phyloP scores from a whole-genome alignment of 805 yeast species.

The Blastobotrys parvus region DNA sequence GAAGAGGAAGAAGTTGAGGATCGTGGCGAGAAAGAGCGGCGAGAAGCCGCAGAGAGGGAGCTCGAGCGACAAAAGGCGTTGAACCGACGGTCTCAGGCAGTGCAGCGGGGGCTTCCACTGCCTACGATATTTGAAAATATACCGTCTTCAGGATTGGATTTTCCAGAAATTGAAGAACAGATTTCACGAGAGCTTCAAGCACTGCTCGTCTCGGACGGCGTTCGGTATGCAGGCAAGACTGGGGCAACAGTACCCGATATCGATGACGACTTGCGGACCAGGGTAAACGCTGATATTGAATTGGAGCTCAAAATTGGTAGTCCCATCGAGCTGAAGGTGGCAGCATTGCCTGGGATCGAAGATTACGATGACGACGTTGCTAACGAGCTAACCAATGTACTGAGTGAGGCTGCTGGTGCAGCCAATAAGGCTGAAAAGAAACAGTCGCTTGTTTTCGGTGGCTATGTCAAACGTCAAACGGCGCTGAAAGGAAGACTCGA shows the following conservation, averaged over 20 bases:
- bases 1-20: constrained; percentile 17
- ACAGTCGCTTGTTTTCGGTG: constrained; percentile 25
- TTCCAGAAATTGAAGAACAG: constrained; percentile 11
- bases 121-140: constrained; percentile 8
- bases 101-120: constrained; percentile 36
- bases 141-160: not conserved
- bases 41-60: constrained; percentile 15
- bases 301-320: constrained; percentile 4
- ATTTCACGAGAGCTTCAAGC: constrained; percentile 14
- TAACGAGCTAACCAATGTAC: not conserved
- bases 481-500: constrained; percentile 15
- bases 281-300: constrained; percentile 12
- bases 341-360: not conserved
- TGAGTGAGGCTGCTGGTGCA: constrained; percentile 15
- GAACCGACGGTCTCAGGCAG: constrained; percentile 38
- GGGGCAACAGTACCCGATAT: constrained; percentile 14
- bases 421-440: constrained; percentile 28
- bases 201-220: constrained; percentile 23
- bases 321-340: not conserved
- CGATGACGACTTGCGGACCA: constrained; percentile 13
- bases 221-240: constrained; percentile 14
- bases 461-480: constrained; percentile 27
- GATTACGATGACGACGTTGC: not conserved
- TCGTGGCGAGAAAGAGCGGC: constrained; percentile 25
- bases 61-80: constrained; percentile 19